phyloP scores from a whole-genome alignment of 2,329 filamentous ascomycete genomes.

The Coniochaeta hoffmannii region DNA sequence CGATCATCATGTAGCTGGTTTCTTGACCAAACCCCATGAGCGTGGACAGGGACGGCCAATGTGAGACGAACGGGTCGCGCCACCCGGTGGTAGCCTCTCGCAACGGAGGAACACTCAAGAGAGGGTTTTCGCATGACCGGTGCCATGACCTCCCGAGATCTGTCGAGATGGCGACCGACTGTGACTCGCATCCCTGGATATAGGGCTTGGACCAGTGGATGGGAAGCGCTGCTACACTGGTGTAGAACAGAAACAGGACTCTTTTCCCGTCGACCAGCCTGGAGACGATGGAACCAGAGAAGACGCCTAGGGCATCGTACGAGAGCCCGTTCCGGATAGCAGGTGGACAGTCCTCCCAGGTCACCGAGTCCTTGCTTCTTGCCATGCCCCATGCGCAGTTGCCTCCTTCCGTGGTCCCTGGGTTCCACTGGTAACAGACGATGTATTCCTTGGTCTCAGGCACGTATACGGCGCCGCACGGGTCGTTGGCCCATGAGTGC shows the following conservation, averaged over 20 bases:
- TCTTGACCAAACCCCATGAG: constrained; percentile 8
- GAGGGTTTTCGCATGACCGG: constrained; percentile 13
- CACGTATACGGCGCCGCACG: background rate
- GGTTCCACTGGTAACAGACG: background rate
- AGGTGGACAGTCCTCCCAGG: background rate
- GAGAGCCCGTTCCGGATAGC: background rate
- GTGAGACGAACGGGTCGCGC: constrained; percentile 18
- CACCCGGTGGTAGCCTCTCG: constrained; percentile 15
- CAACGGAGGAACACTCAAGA: constrained; percentile 12
- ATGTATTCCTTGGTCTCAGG: constrained; percentile 1
- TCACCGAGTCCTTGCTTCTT: background rate
- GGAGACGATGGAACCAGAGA: background rate
- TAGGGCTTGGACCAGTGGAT: constrained; percentile 1
- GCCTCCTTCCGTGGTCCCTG: background rate
- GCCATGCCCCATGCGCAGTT: constrained; percentile 1
- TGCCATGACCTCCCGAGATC: constrained; percentile 9
- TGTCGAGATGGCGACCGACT: background rate
- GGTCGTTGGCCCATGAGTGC: constrained; percentile 1
- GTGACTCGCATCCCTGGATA: background rate
- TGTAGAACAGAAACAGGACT: background rate
- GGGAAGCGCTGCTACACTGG: background rate
- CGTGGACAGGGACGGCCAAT: constrained; percentile 12
- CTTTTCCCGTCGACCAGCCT: background rate
- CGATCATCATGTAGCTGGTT: constrained; percentile 33
- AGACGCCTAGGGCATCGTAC: background rate